Conservation (phyloP, 2,329 filamentous ascomycete species). For the Chaetothyriales sp. region DNA sequence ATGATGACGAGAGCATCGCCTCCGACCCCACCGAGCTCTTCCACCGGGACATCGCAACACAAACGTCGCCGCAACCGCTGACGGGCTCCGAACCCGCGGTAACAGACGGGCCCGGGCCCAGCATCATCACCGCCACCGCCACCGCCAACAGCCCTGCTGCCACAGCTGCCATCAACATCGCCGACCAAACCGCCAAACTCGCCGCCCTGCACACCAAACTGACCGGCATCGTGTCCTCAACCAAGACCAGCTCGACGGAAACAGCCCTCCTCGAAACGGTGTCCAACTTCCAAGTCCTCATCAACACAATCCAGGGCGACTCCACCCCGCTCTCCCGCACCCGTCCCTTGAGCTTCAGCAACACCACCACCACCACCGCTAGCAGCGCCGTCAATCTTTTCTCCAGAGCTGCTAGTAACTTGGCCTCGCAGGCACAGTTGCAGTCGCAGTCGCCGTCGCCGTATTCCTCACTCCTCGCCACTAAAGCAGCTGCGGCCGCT, state of each 20-base stretch:
- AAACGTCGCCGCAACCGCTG: slow-evolving; percentile 37
- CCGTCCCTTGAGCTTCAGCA: slow-evolving; percentile 14
- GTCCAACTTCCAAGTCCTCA: slow-evolving; percentile 9
- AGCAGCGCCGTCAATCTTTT: slow-evolving; percentile 18
- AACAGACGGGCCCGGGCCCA: slow-evolving; percentile 17
- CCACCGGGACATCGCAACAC: slow-evolving; percentile 47
- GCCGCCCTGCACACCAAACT: slow-evolving; percentile 35
- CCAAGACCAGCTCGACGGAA: slow-evolving; percentile 29
- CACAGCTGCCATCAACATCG: slow-evolving; percentile 4
- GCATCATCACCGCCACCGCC: slow-evolving; percentile 21
- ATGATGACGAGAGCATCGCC: slow-evolving; percentile 33
- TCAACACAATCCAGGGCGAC: slow-evolving; percentile 11
- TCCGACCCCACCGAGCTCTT: slow-evolving; percentile 50
- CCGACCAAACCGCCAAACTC: slow-evolving; percentile 21
- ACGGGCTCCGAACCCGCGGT: too few species aligned
- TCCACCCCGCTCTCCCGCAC: slow-evolving; percentile 19
- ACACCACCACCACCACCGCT: slow-evolving; percentile 20
- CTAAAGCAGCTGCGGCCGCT: slow-evolving; percentile 38
- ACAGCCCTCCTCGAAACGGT: slow-evolving; percentile 10
- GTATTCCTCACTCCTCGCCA: not conserved
- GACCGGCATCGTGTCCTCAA: slow-evolving; percentile 31
- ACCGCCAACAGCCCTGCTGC: slow-evolving; percentile 4
- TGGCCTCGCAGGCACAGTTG: not conserved
- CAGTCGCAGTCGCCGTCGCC: slow-evolving; percentile 5
- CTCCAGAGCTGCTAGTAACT: not conserved